Evolutionary conservation across 768 basidiomycete species (phyloP).

Genomic region (Cytidiella melzeri): DNA sequence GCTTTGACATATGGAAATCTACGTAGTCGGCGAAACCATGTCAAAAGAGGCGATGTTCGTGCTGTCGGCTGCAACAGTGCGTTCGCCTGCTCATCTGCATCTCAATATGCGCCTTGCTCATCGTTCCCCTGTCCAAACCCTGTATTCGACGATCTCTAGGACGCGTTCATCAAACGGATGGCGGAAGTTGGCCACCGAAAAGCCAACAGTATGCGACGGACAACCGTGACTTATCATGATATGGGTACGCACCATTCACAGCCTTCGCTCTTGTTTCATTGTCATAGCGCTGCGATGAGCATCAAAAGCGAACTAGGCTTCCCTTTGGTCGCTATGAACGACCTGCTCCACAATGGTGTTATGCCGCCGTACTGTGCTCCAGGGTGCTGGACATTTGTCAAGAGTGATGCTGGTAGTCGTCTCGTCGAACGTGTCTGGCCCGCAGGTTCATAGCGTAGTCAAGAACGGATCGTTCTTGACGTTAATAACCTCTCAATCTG

Average conservation of each 20-base stretch:
- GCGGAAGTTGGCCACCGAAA: conserved; percentile 63
- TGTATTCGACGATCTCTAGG: conserved; percentile 36
- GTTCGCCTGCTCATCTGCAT: conserved; percentile 15
- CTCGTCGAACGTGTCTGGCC: no score
- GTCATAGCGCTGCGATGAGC: no score
- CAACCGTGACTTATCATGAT: conserved; percentile 60
- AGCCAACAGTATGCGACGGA: conserved; percentile 53
- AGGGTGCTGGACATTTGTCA: no score
- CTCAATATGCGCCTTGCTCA: background rate
- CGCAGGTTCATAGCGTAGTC: no score
- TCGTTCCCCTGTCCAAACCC: background rate
- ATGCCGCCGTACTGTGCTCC: no score
- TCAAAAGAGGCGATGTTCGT: conserved; percentile 74
- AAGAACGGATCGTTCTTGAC: no score
- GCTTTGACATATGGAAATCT: conserved; percentile 13
- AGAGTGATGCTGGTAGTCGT: no score
- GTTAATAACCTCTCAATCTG: no score
- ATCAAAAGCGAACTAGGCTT: no score
- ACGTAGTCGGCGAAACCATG: conserved; percentile 55
- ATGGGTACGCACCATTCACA: conserved; percentile 48
- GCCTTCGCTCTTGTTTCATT: no score
- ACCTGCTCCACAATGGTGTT: no score
- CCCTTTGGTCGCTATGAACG: no score
- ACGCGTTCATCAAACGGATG: conserved; percentile 80
- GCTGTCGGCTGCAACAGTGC: conserved; percentile 70